These are phyloP conservation scores for Aspergillus steynii DNA, from an alignment of 495 filamentous ascomycete genomes.

Conservation along the genomic window DNA sequence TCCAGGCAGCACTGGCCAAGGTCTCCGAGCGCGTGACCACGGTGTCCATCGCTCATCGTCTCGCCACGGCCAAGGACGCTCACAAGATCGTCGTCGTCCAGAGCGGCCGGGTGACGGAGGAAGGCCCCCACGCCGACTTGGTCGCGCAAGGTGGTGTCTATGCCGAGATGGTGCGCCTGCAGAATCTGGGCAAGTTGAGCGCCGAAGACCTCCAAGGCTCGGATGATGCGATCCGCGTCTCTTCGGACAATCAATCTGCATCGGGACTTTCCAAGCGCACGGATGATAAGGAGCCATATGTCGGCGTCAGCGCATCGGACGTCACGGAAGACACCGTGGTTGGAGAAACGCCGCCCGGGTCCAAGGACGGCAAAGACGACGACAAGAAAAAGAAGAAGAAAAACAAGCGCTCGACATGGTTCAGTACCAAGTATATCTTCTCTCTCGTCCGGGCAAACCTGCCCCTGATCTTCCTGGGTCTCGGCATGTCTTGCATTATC, in stretches of 20 bases:
- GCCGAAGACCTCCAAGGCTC: conserved; percentile 4
- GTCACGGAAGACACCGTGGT: conserved; percentile 39
- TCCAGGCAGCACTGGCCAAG: conserved; percentile 46
- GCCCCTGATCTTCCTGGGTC: conserved; percentile 32
- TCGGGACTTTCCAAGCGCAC: background rate
- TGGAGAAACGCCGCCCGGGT: conserved; percentile 10
- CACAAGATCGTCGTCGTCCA: conserved; percentile 61
- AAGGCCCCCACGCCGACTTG: conserved; percentile 47
- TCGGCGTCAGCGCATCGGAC: conserved; percentile 21
- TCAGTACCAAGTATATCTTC: conserved; percentile 23
- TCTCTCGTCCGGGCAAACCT: conserved; percentile 34
- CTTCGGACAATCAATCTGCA: conserved; percentile 2
- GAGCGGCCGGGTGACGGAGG: conserved; percentile 50
- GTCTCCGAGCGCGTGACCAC: conserved; percentile 39
- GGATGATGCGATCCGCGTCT: conserved; percentile 20
- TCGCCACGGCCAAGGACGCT: conserved; percentile 51
- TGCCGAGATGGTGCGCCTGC: conserved; percentile 40
- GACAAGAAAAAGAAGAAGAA: conserved; percentile 19
- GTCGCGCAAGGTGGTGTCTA: conserved; percentile 37
- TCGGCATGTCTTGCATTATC: conserved; percentile 37
- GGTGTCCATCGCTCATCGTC: conserved; percentile 42
- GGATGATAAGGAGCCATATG: conserved; percentile 21
- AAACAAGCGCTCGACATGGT: conserved; percentile 25
- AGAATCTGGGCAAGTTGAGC: conserved; percentile 30
- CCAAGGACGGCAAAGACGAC: conserved; percentile 17